Conservation (phyloP, 192 early-diverging fungal species). For the Nowakowskiella sp. region DNA sequence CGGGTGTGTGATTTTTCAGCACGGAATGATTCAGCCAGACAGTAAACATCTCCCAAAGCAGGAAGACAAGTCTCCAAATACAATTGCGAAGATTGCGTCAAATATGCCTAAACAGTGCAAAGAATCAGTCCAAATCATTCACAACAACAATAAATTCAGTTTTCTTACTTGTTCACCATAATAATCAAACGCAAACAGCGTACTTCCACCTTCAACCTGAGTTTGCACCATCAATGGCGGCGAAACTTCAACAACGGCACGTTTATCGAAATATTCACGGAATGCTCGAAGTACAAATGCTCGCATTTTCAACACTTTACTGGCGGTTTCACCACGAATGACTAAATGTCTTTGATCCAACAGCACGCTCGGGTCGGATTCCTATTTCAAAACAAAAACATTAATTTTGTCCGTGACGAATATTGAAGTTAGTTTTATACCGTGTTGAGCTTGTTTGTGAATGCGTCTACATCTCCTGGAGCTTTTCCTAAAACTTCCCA, state of each 20-base stretch:
- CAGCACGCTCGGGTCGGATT: slow-evolving; percentile 79
- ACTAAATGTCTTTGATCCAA: slow-evolving; percentile 94
- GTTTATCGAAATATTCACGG: slow-evolving; percentile 85
- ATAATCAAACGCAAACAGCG: slow-evolving; percentile 91
- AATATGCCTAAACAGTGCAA: slow-evolving; percentile 60
- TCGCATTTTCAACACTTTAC: slow-evolving; percentile 79
- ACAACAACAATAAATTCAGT: neutral
- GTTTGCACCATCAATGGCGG: slow-evolving; percentile 99
- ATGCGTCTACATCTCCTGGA: slow-evolving; percentile 88
- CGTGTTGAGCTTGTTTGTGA: slow-evolving; percentile 80
- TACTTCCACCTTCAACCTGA: slow-evolving; percentile 95
- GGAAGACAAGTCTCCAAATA: slow-evolving; percentile 96
- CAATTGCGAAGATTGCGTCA: slow-evolving; percentile 98
- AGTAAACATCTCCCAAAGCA: slow-evolving; percentile 92
- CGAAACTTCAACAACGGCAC: slow-evolving; percentile 78
- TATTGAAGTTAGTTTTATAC: slow-evolving; percentile 14
- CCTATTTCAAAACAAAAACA: slow-evolving; percentile 24
- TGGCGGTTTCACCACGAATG: slow-evolving; percentile 85
- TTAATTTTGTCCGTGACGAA: neutral
- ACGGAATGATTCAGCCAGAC: slow-evolving; percentile 92
- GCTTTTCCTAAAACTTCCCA: slow-evolving; percentile 92
- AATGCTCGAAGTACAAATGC: slow-evolving; percentile 82
- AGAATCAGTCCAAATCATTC: neutral
- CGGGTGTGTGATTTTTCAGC: slow-evolving; percentile 97
- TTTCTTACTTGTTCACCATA: slow-evolving; percentile 74